Conservation (phyloP, 2,329 filamentous ascomycete genomes). For the Metarhizium sp. region DNA sequence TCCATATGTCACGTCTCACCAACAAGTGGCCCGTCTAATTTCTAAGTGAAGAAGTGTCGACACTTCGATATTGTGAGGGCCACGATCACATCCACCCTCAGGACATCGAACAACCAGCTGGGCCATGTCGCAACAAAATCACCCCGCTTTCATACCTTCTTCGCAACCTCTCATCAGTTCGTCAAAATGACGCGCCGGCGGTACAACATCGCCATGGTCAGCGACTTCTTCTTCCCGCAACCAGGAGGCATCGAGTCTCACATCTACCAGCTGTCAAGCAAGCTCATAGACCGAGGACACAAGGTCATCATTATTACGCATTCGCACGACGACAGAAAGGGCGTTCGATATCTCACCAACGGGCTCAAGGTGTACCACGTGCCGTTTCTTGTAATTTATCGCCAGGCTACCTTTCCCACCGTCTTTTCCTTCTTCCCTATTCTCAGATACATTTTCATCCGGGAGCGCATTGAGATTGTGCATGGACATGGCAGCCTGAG, state of each 20-base stretch:
- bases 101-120: no score
- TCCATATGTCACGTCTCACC: background rate
- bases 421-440: conserved; percentile 98
- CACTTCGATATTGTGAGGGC: no score
- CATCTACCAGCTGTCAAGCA: conserved; percentile 94
- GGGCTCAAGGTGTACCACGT: conserved; percentile 98
- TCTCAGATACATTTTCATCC: conserved; percentile 91
- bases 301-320: conserved; percentile 98
- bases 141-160: background rate
- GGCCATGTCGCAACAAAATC: background rate
- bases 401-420: conserved; percentile 86
- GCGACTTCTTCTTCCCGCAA: conserved; percentile 99
- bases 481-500: conserved; percentile 95
- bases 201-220: conserved; percentile 80
- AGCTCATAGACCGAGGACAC: conserved; percentile 93
- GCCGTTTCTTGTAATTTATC: conserved; percentile 92
- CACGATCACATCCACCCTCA: no score
- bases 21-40: no score
- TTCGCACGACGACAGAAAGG: conserved; percentile 82
- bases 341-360: conserved; percentile 91
- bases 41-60: no score
- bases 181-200: conserved; percentile 42
- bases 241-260: conserved; percentile 95
- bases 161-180: conserved; percentile 9
- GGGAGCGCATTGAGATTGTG: conserved; percentile 92